phyloP scores from a whole-genome alignment of 371 early-diverging fungal genomes.

The Mortierella sp. region DNA sequence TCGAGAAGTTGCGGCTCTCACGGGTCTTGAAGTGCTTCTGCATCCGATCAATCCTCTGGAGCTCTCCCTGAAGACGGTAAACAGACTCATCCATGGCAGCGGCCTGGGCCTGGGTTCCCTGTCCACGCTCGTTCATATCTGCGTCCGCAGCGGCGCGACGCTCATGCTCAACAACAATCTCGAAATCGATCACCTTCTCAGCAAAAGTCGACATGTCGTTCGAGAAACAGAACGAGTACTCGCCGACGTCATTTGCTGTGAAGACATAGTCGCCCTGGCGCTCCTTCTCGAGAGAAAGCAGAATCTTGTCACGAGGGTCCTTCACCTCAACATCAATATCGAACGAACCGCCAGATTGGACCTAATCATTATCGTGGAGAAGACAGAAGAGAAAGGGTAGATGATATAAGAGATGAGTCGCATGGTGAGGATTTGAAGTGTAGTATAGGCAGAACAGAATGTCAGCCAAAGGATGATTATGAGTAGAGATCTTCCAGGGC shows the following conservation, averaged over 20 bases:
- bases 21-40: slow-evolving; percentile 88
- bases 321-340: slow-evolving; percentile 90
- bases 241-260: slow-evolving; percentile 82
- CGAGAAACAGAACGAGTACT: slow-evolving; percentile 93
- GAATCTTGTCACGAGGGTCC: slow-evolving; percentile 69
- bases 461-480: neutral
- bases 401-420: neutral
- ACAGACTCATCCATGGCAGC: slow-evolving; percentile 74
- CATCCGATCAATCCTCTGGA: slow-evolving; percentile 74
- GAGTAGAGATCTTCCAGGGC: neutral
- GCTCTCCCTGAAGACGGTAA: slow-evolving; percentile 62
- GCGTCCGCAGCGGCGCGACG: slow-evolving; percentile 53
- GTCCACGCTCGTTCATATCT: slow-evolving; percentile 37
- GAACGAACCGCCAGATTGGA: slow-evolving; percentile 91
- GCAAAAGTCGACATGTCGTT: slow-evolving; percentile 91
- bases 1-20: slow-evolving; percentile 89
- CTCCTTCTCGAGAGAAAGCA: slow-evolving; percentile 80
- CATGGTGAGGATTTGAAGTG: neutral
- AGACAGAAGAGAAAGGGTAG: neutral
- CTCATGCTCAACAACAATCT: slow-evolving; percentile 89
- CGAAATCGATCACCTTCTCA: slow-evolving; percentile 93
- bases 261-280: slow-evolving; percentile 94
- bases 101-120: slow-evolving; percentile 56
- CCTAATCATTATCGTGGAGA: slow-evolving; percentile 59
- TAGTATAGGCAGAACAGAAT: neutral